A percentile compares a stretch with the other conserved stretches of the same genome.
Evolutionary conservation across 2,329 filamentous ascomycete genomes (phyloP).

Genomic region (Aureobasidium mangrovei): DNA sequence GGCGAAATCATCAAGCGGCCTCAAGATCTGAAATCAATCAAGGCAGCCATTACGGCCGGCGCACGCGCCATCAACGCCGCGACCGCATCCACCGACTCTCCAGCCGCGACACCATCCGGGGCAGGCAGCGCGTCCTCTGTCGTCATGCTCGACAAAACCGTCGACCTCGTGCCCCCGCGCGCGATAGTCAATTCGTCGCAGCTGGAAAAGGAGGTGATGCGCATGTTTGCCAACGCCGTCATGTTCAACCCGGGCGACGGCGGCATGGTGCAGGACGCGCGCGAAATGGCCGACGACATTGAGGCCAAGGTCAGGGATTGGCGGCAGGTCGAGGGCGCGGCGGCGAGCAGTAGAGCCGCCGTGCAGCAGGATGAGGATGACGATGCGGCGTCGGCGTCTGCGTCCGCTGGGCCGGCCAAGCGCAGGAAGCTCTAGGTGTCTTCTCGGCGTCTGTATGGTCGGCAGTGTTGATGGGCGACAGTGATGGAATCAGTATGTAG

Average conservation of each 20-base stretch:
- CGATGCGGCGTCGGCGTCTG: background rate
- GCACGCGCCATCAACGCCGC: conserved; percentile 50
- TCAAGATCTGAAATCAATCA: conserved; percentile 44
- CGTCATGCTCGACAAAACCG: conserved; percentile 59
- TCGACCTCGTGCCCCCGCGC: conserved; percentile 74
- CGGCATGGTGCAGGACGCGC: conserved; percentile 76
- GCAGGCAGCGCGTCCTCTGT: conserved; percentile 31
- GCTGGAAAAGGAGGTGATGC: conserved; percentile 83
- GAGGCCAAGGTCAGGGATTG: conserved; percentile 69
- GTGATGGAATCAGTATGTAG: no score
- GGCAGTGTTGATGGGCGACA: no score
- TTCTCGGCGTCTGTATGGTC: no score
- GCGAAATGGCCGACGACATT: conserved; percentile 83
- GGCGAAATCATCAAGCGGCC: conserved; percentile 44
- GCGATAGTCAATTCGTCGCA: conserved; percentile 90
- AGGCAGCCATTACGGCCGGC: conserved; percentile 39
- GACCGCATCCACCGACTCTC: conserved; percentile 41
- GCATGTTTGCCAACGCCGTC: conserved; percentile 96
- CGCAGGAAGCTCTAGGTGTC: no score
- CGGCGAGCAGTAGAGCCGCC: background rate
- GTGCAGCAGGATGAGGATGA: background rate
- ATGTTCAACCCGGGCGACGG: conserved; percentile 97
- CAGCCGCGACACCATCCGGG: conserved; percentile 46
- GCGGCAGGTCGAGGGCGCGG: conserved; percentile 33
- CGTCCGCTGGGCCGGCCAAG: no score